Evolutionary conservation across 441 rosid genomes (phyloP).

Genomic region (Aquilaria agallochum): DNA sequence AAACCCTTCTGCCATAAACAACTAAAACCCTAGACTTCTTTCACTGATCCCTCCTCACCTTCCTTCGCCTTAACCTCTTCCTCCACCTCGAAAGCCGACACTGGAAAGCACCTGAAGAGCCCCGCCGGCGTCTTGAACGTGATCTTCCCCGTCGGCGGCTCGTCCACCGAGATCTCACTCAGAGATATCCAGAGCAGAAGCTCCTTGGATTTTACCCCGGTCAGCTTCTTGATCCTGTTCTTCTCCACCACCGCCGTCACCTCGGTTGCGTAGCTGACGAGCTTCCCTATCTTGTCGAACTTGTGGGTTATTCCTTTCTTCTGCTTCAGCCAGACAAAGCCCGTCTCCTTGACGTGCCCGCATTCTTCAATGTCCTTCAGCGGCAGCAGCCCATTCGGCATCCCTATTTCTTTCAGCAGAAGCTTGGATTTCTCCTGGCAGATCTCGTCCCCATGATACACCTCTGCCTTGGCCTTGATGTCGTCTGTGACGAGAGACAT

Average conservation of each 20-base stretch:
- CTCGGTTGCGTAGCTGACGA: conserved; percentile 54
- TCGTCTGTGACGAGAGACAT: conserved; percentile 72
- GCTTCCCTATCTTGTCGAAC: conserved; percentile 68
- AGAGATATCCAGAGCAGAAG: conserved; percentile 72
- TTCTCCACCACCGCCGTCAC: conserved; percentile 66
- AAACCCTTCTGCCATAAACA: no score
- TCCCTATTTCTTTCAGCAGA: conserved; percentile 49
- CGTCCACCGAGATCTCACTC: conserved; percentile 57
- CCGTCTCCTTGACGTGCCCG: conserved; percentile 77
- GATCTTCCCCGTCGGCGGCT: conserved; percentile 47
- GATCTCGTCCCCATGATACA: conserved; percentile 67
- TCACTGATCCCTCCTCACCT: conserved; percentile 5
- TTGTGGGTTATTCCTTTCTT: conserved; percentile 78
- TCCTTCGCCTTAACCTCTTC: conserved; percentile 22
- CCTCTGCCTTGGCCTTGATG: conserved; percentile 70
- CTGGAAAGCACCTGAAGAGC: conserved; percentile 51
- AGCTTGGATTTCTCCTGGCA: conserved; percentile 65
- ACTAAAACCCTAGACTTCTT: not conserved
- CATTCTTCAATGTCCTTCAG: conserved; percentile 74
- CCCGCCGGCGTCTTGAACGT: conserved; percentile 61
- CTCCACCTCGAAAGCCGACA: conserved; percentile 46
- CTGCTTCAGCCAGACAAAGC: conserved; percentile 92
- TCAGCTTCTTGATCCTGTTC: conserved; percentile 82
- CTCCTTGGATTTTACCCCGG: conserved; percentile 92
- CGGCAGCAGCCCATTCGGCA: conserved; percentile 85